These are phyloP conservation scores for Miscanthus lutarioriparius DNA, from an alignment of 176 grass and related monocot species.

Conservation along the genomic window DNA sequence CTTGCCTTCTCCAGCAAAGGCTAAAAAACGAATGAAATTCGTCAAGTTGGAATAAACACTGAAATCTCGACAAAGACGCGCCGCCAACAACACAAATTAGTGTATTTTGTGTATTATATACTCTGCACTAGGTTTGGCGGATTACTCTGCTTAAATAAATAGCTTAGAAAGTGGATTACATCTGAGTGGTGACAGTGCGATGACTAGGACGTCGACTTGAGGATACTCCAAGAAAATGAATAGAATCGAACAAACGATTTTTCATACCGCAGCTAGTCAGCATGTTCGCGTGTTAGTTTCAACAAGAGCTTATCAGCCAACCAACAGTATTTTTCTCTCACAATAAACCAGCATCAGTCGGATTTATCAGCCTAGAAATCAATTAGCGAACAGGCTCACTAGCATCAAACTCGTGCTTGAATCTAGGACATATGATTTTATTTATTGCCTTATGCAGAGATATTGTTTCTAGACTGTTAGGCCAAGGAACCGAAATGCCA, in stretches of 20 bases:
- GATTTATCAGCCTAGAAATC: too few species aligned
- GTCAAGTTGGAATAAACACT: background rate
- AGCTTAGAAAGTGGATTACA: background rate
- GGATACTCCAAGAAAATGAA: background rate
- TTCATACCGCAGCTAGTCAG: background rate
- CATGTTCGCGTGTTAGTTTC: too few species aligned
- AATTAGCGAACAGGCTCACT: too few species aligned
- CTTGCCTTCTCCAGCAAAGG: background rate
- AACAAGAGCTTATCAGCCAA: too few species aligned
- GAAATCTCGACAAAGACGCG: background rate
- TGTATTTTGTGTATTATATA: too few species aligned
- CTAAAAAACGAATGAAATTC: background rate
- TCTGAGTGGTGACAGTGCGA: background rate
- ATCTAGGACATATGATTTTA: background rate
- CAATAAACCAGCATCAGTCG: too few species aligned
- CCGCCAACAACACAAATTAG: background rate
- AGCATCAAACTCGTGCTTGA: background rate
- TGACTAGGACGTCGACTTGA: background rate
- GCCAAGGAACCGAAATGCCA: background rate
- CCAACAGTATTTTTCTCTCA: too few species aligned
- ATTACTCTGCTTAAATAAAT: background rate
- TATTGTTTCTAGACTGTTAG: background rate
- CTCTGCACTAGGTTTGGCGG: background rate
- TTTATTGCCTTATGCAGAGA: background rate
- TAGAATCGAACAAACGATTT: background rate